Percentiles rank a stretch among this genome's conserved stretches.
These are phyloP conservation scores for Gryganskiella cystojenkinii DNA, from an alignment of 192 early-diverging fungal genomes.

Conservation along the genomic window DNA sequence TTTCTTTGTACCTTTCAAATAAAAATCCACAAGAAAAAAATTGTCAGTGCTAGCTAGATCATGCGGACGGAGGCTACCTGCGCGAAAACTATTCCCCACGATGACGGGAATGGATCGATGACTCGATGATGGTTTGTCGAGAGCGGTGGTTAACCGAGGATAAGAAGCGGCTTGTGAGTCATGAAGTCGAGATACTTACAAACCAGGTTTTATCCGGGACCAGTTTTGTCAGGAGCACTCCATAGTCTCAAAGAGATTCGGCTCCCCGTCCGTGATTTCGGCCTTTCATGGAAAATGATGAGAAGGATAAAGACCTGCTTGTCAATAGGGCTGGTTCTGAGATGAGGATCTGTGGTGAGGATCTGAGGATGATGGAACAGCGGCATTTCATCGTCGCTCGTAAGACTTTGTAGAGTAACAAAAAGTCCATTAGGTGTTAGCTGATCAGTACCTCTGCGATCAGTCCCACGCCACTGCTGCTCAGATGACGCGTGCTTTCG, in stretches of 20 bases:
- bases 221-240: conserved; percentile 70
- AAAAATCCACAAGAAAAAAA: too few species aligned
- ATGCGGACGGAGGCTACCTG: conserved; percentile 68
- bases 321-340: conserved; percentile 41
- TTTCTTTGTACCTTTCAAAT: too few species aligned
- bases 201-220: conserved; percentile 65
- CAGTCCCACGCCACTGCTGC: too few species aligned
- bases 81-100: conserved; percentile 58
- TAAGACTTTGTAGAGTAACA: not conserved
- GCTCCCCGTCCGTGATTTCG: conserved; percentile 23
- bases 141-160: conserved; percentile 66
- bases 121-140: conserved; percentile 68
- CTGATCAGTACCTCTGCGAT: too few species aligned
- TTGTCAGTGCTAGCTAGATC: too few species aligned
- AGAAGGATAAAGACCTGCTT: not conserved
- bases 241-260: conserved; percentile 58
- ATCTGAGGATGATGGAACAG: conserved; percentile 73
- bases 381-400: conserved; percentile 15
- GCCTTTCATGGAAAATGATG: not conserved
- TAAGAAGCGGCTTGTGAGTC: conserved; percentile 54
- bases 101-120: conserved; percentile 74
- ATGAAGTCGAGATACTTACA: conserved; percentile 62
- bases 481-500: too few species aligned
- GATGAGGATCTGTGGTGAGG: conserved; percentile 65
- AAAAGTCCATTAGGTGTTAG: not conserved